Evolutionary conservation across 306 rosid genomes (phyloP), one percentile per base, ranked within the genome.

Genomic region (Cucurbita moschata): DNA sequence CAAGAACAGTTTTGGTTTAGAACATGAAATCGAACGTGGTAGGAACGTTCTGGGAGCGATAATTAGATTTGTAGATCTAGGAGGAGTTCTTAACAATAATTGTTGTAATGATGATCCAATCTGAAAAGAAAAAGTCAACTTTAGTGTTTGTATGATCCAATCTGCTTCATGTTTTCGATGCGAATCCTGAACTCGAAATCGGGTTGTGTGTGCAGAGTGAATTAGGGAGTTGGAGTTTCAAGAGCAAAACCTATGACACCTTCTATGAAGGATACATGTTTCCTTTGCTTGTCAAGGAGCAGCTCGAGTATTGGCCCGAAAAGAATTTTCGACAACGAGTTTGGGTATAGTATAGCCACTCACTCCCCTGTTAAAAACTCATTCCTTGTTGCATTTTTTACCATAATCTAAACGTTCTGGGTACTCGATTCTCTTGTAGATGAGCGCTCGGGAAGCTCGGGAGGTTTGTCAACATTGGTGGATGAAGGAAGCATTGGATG

Each of bases 401-500:
- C 35, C 6, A 4, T 49, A 7, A 37, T 77, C 60, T 46, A 51
- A 68, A 5, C 26, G 7, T 13, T 10, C 0, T 10, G n/a, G 8
- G 6, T 19, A 0, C 42, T 43, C 18, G n/a, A 57, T 71, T 65
- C 1, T 14, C 37, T 61, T 74, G 37, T 49, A 92, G 98, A 90
- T 92, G 96, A 87, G 87, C 35, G 96, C 83, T 14, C 14, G 13
- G 0, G 96, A 90, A 74, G 98, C 98, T 43, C 86, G 87, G 64
- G 91, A 90, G 61, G 93, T 80, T 50, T 92, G 98, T 78, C 87
- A 85, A 74, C 96, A 90, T 83, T 78, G 85, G 96, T 92, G 98
- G 98, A 92, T 92, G 98, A 92, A 88, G 78, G 98, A 92, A 46
- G 98, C 98, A 10, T 73, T 92, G 11, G 98, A 92, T 40, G 76